These are phyloP conservation scores for Salvia rosmarinus DNA, from an alignment of 257 asterid species.

Conservation along the genomic window DNA sequence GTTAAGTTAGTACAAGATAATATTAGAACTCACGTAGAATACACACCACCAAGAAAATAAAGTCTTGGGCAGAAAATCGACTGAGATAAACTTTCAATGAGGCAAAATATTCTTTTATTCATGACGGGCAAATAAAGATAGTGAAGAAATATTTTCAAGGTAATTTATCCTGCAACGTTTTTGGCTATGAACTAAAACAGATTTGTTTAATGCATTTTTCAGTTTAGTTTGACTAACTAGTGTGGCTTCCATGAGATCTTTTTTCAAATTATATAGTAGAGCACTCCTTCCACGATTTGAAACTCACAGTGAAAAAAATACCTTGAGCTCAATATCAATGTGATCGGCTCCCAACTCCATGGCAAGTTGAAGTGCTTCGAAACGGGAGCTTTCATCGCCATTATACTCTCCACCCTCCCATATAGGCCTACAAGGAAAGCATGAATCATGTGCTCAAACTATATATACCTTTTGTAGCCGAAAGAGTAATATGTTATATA, in stretches of 20 bases:
- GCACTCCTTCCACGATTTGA: constrained; percentile 11
- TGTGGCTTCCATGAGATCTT: not conserved
- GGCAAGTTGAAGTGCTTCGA: constrained; percentile 69
- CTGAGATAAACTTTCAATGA: not conserved
- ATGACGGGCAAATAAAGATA: constrained; percentile 2
- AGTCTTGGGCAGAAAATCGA: constrained; percentile 16
- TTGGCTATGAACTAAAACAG: constrained; percentile 4
- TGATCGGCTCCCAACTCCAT: constrained; percentile 98
- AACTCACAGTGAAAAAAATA: constrained; percentile 33
- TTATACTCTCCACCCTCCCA: constrained; percentile 98
- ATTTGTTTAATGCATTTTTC: not conserved
- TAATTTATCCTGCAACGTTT: not conserved
- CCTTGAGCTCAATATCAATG: constrained; percentile 95
- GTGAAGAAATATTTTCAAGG: not conserved
- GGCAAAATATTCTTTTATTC: not conserved
- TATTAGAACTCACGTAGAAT: constrained; percentile 21
- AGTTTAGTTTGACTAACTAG: not conserved
- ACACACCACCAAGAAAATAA: constrained; percentile 9
- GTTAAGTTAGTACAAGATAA: constrained; percentile 25
- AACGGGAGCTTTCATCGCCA: constrained; percentile 80
- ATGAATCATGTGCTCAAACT: constrained; percentile 29
- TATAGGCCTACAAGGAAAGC: constrained; percentile 58
- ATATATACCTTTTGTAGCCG: constrained; percentile 2
- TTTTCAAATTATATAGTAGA: not conserved
- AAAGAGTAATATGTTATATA: constrained; percentile 10